A percentile compares a stretch with the other conserved stretches of the same genome.
Evolutionary conservation across 2,329 filamentous ascomycete genomes (phyloP).

Genomic region (Epichloe sylvatica): DNA sequence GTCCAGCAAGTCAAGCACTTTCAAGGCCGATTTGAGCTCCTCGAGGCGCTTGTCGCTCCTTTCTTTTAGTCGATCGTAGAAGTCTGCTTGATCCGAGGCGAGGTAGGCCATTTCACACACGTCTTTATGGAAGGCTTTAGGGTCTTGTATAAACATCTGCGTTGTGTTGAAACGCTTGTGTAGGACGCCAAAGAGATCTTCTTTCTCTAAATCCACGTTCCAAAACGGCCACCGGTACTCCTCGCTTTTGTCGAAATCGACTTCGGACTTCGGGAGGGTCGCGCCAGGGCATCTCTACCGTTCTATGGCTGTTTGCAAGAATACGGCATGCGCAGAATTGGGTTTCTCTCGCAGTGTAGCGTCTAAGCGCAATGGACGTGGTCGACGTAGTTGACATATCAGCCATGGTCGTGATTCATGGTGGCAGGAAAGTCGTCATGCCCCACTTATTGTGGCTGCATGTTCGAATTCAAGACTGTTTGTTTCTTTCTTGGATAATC

Average conservation of each 20-base stretch:
- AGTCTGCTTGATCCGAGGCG: background rate
- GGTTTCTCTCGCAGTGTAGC: too few relatives aligned
- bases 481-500: too few relatives aligned
- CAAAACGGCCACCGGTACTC: background rate
- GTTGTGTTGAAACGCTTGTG: background rate
- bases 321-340: too few relatives aligned
- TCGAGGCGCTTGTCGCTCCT: background rate
- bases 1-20: background rate
- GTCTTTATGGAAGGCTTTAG: background rate
- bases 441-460: too few relatives aligned
- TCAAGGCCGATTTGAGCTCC: background rate
- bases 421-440: too few relatives aligned
- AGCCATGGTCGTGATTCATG: too few relatives aligned
- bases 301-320: too few relatives aligned
- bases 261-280: too few relatives aligned
- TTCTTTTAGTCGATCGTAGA: background rate
- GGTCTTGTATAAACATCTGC: background rate
- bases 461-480: too few relatives aligned
- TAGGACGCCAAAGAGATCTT: background rate
- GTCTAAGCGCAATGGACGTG: too few relatives aligned
- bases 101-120: background rate
- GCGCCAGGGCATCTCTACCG: background rate
- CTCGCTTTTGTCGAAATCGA: background rate
- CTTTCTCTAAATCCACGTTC: background rate
- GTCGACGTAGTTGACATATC: too few relatives aligned